Conservation (phyloP, 2,329 filamentous ascomycete genomes). For the Cladophialophora yegresii region DNA sequence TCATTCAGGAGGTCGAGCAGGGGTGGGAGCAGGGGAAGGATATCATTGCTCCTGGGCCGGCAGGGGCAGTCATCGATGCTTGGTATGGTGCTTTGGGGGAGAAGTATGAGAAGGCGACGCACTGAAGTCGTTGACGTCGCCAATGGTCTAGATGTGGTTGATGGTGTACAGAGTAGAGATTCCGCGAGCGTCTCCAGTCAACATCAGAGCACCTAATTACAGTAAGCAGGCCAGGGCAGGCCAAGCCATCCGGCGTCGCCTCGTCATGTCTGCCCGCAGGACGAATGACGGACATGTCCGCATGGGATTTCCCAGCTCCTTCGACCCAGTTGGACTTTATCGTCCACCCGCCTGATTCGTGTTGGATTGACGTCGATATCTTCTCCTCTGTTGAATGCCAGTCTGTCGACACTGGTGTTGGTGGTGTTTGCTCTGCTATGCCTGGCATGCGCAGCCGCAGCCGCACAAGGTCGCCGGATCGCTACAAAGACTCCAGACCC, state of each 20-base stretch:
- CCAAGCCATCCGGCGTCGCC: no score
- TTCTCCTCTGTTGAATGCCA: neutral
- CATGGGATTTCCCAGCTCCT: neutral
- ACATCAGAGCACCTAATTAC: no score
- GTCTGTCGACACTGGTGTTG: neutral
- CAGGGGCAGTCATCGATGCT: conserved; percentile 45
- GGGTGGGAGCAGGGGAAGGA: conserved; percentile 54
- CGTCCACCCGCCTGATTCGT: neutral
- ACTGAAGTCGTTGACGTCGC: neutral
- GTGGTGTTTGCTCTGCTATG: neutral
- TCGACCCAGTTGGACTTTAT: neutral
- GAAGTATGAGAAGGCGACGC: conserved; percentile 34
- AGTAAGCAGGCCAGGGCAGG: no score
- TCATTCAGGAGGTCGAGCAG: conserved; percentile 52
- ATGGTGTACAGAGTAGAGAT: neutral
- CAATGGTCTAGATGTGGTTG: neutral
- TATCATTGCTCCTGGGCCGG: conserved; percentile 53
- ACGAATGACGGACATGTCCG: neutral
- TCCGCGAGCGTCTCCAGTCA: no score
- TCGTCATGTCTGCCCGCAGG: no score
- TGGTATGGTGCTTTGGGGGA: conserved; percentile 51
- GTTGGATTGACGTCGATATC: neutral
- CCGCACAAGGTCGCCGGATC: neutral
- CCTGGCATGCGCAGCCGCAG: neutral
- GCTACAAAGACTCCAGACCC: neutral